phyloP scores from a whole-genome alignment of 1,139 yeast genomes.

The Hyphopichia fennica region DNA sequence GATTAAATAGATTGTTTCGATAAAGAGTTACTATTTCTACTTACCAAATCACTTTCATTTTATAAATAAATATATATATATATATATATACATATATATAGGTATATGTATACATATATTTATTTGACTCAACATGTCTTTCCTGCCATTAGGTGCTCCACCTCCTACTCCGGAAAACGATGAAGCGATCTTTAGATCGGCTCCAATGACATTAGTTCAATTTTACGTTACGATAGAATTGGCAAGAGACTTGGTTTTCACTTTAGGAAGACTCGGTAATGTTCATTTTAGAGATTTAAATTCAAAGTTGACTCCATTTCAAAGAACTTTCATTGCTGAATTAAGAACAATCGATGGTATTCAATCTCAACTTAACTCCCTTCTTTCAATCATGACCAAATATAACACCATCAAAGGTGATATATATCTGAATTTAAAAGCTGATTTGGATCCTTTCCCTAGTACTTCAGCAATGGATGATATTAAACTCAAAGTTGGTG shows the following conservation, averaged over 20 bases:
- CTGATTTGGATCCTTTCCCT: constrained; percentile 30
- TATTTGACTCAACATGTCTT: too few species aligned
- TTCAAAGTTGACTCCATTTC: constrained; percentile 74
- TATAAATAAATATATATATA: too few species aligned
- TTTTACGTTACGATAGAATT: constrained; percentile 89
- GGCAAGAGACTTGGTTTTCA: constrained; percentile 81
- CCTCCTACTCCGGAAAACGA: constrained; percentile 4
- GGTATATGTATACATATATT: too few species aligned
- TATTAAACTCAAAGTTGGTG: constrained; percentile 19
- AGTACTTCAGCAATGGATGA: constrained; percentile 33
- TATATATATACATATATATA: too few species aligned
- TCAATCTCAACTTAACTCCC: constrained; percentile 27
- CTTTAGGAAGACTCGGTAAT: constrained; percentile 76
- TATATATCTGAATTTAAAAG: constrained; percentile 22
- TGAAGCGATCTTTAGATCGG: constrained; percentile 59
- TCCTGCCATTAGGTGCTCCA: neutral
- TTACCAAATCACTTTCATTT: too few species aligned
- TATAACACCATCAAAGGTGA: constrained; percentile 28
- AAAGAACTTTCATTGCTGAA: constrained; percentile 82
- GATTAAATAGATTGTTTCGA: neutral
- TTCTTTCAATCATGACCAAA: constrained; percentile 37
- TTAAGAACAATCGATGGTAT: constrained; percentile 53
- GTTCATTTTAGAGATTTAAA: constrained; percentile 92
- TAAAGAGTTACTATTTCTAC: too few species aligned
- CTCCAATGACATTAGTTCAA: constrained; percentile 93